Conservation (phyloP, 495 filamentous ascomycete genomes). For the Penicillium bialowiezense region DNA sequence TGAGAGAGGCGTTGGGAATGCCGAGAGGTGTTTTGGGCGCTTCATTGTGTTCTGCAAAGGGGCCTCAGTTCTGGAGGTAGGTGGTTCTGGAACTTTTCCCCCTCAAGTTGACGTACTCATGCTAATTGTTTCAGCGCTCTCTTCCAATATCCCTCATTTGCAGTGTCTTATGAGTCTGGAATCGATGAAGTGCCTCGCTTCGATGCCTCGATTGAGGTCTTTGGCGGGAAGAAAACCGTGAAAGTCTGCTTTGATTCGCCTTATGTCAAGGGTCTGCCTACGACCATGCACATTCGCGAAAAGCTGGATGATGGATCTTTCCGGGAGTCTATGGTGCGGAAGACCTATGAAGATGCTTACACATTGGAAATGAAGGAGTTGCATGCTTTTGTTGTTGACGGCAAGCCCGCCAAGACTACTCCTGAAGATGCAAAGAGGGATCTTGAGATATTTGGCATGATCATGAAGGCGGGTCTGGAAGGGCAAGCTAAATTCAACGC, state of each 20-base stretch:
- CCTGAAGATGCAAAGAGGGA: slow-evolving; percentile 41
- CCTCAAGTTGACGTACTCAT: background rate
- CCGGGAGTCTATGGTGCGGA: slow-evolving; percentile 23
- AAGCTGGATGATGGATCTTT: slow-evolving; percentile 24
- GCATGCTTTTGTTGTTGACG: slow-evolving; percentile 31
- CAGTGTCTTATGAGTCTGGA: slow-evolving; percentile 49
- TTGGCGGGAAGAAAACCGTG: slow-evolving; percentile 39
- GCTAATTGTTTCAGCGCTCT: slow-evolving; percentile 2
- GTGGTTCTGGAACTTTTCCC: background rate
- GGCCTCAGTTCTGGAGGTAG: slow-evolving; percentile 9
- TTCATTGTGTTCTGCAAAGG: slow-evolving; percentile 4
- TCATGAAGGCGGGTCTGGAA: slow-evolving; percentile 22
- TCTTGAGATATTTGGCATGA: slow-evolving; percentile 23
- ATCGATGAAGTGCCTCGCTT: slow-evolving; percentile 46
- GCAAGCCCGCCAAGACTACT: slow-evolving; percentile 42
- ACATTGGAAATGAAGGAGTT: slow-evolving; percentile 43
- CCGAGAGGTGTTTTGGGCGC: slow-evolving; percentile 7
- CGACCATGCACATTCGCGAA: slow-evolving; percentile 38
- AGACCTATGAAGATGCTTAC: slow-evolving; percentile 47
- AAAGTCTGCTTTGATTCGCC: slow-evolving; percentile 42
- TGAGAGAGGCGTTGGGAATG: slow-evolving; percentile 45
- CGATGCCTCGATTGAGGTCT: slow-evolving; percentile 48
- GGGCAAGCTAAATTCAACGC: slow-evolving; percentile 2
- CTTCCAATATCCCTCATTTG: slow-evolving; percentile 27
- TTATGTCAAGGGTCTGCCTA: slow-evolving; percentile 48